Percentiles rank a stretch among this genome's conserved stretches.
These are phyloP conservation scores for Asterella californica DNA, from an alignment of 225 moss, liverwort and hornwort genomes.

Conservation along the genomic window DNA sequence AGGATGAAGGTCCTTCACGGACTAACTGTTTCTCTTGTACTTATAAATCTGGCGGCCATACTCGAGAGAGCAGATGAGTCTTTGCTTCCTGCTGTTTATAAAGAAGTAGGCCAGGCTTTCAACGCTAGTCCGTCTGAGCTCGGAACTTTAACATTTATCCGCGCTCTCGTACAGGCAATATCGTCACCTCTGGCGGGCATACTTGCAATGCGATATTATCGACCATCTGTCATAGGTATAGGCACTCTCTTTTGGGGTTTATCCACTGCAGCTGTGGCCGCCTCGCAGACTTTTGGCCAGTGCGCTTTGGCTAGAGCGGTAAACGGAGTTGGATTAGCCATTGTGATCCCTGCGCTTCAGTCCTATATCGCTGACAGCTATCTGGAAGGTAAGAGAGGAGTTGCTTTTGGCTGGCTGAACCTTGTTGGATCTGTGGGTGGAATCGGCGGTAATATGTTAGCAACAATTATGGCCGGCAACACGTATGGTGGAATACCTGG, in stretches of 20 bases:
- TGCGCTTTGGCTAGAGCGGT: constrained; percentile 78
- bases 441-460: constrained; percentile 78
- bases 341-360: constrained; percentile 92
- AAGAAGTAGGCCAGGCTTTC: constrained; percentile 85
- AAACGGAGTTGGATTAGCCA: constrained; percentile 89
- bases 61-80: constrained; percentile 86
- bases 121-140: constrained; percentile 86
- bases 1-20: constrained; percentile 65
- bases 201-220: constrained; percentile 83
- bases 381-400: constrained; percentile 72
- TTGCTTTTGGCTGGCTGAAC: constrained; percentile 94
- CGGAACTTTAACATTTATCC: constrained; percentile 86
- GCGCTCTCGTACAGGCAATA: constrained; percentile 76
- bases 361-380: constrained; percentile 96
- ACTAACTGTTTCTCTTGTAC: constrained; percentile 62
- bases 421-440: constrained; percentile 80
- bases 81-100: constrained; percentile 91
- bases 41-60: constrained; percentile 86
- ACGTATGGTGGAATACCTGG: constrained; percentile 67
- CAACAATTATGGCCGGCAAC: constrained; percentile 85
- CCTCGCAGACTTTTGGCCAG: constrained; percentile 65
- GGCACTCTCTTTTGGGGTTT: constrained; percentile 92
- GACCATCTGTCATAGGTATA: constrained; percentile 89
- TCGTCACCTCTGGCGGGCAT: constrained; percentile 88
- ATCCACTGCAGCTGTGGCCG: constrained; percentile 80